Evolutionary conservation across 1,139 yeast species (phyloP).

Genomic region (Hansenula sp.): DNA sequence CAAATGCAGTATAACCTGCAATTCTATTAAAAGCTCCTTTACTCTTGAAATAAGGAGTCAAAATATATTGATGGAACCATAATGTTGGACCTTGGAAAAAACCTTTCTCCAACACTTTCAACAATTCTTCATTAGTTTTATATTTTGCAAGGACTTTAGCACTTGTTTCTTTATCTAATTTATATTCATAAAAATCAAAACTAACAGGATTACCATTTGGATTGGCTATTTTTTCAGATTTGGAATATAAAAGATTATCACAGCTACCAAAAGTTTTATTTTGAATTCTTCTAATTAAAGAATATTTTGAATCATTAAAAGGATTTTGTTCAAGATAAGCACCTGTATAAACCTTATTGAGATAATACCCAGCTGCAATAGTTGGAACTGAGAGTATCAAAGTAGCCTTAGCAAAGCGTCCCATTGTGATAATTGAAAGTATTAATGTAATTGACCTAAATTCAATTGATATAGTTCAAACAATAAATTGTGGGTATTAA

Average conservation of each 20-base stretch:
- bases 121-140: conserved; percentile 16
- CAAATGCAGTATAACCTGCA: conserved; percentile 14
- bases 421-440: neutral
- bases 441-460: neutral
- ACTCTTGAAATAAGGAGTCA: conserved; percentile 13
- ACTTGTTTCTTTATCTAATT: conserved; percentile 15
- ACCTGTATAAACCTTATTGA: conserved; percentile 12
- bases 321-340: conserved; percentile 15
- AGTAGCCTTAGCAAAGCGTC: neutral
- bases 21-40: conserved; percentile 10
- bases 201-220: conserved; percentile 13
- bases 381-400: neutral
- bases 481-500: no score
- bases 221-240: conserved; percentile 9
- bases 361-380: conserved; percentile 2
- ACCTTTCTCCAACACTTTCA: conserved; percentile 16
- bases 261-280: conserved; percentile 4
- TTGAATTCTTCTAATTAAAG: conserved; percentile 4
- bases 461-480: no score
- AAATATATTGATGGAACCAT: conserved; percentile 16
- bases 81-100: conserved; percentile 19
- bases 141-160: conserved; percentile 12
- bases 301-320: conserved; percentile 4
- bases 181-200: conserved; percentile 18
- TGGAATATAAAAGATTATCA: conserved; percentile 11